A percentile compares a stretch with the other conserved stretches of the same genome.
Evolutionary conservation across 805 yeast genomes (phyloP).

Genomic region (Pichia exigua): DNA sequence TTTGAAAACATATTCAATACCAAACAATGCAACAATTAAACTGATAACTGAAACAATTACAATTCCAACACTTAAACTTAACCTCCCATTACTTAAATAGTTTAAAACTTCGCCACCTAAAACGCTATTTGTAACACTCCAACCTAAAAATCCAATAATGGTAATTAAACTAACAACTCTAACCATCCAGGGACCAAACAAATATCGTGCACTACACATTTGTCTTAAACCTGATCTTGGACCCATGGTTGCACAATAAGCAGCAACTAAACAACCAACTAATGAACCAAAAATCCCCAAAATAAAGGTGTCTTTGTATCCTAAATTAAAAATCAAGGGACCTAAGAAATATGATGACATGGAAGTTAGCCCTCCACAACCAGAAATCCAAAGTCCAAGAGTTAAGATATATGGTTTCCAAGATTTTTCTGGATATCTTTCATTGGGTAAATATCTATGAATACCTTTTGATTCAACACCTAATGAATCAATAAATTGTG

Average conservation of each 20-base stretch:
- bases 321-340: slow-evolving; percentile 61
- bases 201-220: slow-evolving; percentile 72
- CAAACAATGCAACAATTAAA: slow-evolving; percentile 64
- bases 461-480: slow-evolving; percentile 77
- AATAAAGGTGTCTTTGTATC: slow-evolving; percentile 54
- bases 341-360: slow-evolving; percentile 80
- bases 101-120: slow-evolving; percentile 80
- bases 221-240: slow-evolving; percentile 87
- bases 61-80: slow-evolving; percentile 71
- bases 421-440: slow-evolving; percentile 24
- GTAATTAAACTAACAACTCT: slow-evolving; percentile 66
- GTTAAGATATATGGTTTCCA: slow-evolving; percentile 33
- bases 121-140: slow-evolving; percentile 88
- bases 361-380: slow-evolving; percentile 82
- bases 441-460: slow-evolving; percentile 63
- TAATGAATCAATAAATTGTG: slow-evolving; percentile 38
- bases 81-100: slow-evolving; percentile 53
- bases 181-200: slow-evolving; percentile 84
- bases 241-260: slow-evolving; percentile 80
- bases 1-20: slow-evolving; percentile 61
- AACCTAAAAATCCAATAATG: slow-evolving; percentile 75
- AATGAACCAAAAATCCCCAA: slow-evolving; percentile 57
- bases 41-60: slow-evolving; percentile 59
- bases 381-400: slow-evolving; percentile 74
- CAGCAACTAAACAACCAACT: slow-evolving; percentile 71